Evolutionary conservation across 163 green algal species (phyloP), one percentile per base, ranked within the genome.

Genomic region (Chlamydomonas reinhardtii): DNA sequence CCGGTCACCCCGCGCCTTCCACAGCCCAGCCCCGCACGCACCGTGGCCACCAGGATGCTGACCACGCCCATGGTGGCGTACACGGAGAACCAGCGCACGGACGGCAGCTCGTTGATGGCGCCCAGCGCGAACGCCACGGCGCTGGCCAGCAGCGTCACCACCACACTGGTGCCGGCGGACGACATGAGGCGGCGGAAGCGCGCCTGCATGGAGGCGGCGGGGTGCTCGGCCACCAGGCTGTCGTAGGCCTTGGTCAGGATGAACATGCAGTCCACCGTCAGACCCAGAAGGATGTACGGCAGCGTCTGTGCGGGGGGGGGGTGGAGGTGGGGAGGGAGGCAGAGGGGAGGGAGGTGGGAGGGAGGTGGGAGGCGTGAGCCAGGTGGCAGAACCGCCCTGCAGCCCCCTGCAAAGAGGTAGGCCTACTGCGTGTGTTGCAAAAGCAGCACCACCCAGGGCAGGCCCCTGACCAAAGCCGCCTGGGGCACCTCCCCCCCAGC

Each of bases 251-350:
- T 89, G 69, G 82, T 39, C 39, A 93, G 71, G n/a, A 93, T 83
- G 69, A 92, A 91, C 66, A 91, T 83, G 68, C 85, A 84, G 56
- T 93, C 90, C 0, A 93, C 32, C n/a, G 79, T 82, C 48, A 93
- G 88, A 61, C 90, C 90, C 39, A 92, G 69, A 25, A 92, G 88
- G 22, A 93, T 89, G 88, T 87, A 93, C 2, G 90, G 90, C 65
- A 90, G 76, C 62, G 80, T 74, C 81, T 90, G 74, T 37, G n/a
- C n/a, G n/a, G n/a, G n/a, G n/a, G n/a, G n/a, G n/a, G n/a, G n/a
- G 8, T 5, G 39, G 39, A 48, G 39, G 39, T n/a, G 8, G 39
- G 39, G 39, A 48, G 39, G 39, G 39, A 48, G 39, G 39, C 65
- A 17, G 24, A 31, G 37, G 22, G 8, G 43, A 9, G 25, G 29